A percentile compares a stretch with the other conserved stretches of the same genome.
These are phyloP conservation scores for Leccinellum rugosiceps DNA, from an alignment of 768 basidiomycete genomes.

Conservation along the genomic window DNA sequence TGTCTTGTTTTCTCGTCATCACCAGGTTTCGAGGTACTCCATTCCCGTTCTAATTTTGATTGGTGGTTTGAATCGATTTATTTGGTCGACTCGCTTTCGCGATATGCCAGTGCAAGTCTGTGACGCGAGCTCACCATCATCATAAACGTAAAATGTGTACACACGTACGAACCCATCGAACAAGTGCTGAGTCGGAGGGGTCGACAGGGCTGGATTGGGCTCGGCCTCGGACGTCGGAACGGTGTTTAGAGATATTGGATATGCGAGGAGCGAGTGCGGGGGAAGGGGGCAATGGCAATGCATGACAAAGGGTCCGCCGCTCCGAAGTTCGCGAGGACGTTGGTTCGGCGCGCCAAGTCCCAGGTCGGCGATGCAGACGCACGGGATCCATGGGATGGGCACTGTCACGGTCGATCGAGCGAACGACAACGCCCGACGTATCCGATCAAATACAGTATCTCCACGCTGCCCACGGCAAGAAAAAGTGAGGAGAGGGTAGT, in stretches of 20 bases:
- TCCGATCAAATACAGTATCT: not conserved
- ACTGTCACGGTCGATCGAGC: not conserved
- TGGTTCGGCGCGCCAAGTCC: accelerated
- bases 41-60: not conserved
- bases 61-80: not conserved
- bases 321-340: not conserved
- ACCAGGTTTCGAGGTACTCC: not conserved
- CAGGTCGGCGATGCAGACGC: not conserved
- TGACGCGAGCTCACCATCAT: not conserved
- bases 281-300: not conserved
- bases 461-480: not conserved
- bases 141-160: no score
- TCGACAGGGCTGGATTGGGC: not conserved
- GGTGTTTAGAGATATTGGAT: not conserved
- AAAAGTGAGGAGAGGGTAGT: not conserved
- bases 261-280: not conserved
- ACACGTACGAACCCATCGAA: not conserved
- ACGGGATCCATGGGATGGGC: not conserved
- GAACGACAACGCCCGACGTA: not conserved
- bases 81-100: not conserved
- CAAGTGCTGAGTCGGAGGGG: not conserved
- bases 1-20: not conserved
- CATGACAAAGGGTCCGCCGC: not conserved
- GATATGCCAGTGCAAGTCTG: not conserved
- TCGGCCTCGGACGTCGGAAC: not conserved